Evolutionary conservation across 1,284 basidiomycete species (phyloP), one percentile per base, ranked within the genome.

Genomic region (Cystobasidium slooffiae): DNA sequence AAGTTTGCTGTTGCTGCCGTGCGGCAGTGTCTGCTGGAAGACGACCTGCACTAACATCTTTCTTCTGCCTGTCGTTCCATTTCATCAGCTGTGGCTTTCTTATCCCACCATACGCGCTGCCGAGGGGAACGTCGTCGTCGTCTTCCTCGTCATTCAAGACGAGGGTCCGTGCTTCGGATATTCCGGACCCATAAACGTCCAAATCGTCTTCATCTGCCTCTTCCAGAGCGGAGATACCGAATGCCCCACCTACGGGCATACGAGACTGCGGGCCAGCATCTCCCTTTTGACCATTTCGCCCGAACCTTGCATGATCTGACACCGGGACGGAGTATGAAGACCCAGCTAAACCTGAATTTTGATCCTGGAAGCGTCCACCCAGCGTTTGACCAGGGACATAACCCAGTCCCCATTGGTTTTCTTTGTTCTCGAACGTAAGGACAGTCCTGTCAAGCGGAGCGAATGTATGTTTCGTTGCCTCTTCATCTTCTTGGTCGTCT

Each of bases 121-220:
- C 46, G 24, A 39, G 22, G 9, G 51, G 14, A 66, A 16, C 53
- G 22, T 66, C 68, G 22, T 75, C 75, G n/a, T 72, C 73, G 7
- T 77, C 76, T 24, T 75, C 77, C 37, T 73, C 75, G 31, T 70
- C 65, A 12, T 73, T 0, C 56, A 59, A 41, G n/a, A 62, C 4
- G 47, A 58, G 14, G 20, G 18, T 55, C 22, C 68, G 56, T 24
- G 41, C 51, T n/a, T 22, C 53, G 9, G 47, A 10, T 18, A 37
- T 16, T 43, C 58, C 47, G 0, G 59, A 78, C 18, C 91, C 90
- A 79, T 96, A 96, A 0, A 94, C 86, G 79, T 94, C 93, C 37
- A 93, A 78, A 78, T 96, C 93, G 79, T 95, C 93, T 68, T 95
- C 92, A 58, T 94, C 93, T 0, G 90, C 91, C 70, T 92, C 90